These are phyloP conservation scores for Fusarium azukiicola DNA, from an alignment of 2,329 filamentous ascomycete genomes.

Conservation along the genomic window DNA sequence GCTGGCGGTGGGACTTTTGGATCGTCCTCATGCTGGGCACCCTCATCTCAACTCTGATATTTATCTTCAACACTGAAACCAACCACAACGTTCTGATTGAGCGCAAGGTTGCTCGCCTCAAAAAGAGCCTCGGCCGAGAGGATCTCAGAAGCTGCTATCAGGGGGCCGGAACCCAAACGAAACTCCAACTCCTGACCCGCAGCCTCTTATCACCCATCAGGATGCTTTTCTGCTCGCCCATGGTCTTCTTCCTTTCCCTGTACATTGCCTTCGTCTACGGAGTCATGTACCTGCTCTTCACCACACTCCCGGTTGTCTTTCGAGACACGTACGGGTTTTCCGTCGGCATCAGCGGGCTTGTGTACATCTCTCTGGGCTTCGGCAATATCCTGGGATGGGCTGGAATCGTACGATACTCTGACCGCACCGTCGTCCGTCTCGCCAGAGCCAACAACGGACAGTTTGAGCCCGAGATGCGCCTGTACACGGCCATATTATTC, in stretches of 20 bases:
- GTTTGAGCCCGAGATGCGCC: not conserved
- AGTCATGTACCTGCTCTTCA: slow-evolving; percentile 61
- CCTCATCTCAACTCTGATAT: not conserved
- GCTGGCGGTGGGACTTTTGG: slow-evolving; percentile 25
- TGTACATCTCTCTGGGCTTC: slow-evolving; percentile 72
- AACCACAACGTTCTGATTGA: not conserved
- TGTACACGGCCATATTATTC: slow-evolving; percentile 50
- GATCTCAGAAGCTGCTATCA: too few species aligned
- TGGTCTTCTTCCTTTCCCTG: slow-evolving; percentile 35
- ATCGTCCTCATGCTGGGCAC: slow-evolving; percentile 18
- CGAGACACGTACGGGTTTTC: slow-evolving; percentile 57
- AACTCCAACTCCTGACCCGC: not conserved
- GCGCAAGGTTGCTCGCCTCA: not conserved
- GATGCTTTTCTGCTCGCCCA: not conserved
- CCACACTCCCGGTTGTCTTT: slow-evolving; percentile 62
- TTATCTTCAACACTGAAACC: not conserved
- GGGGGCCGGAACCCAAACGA: too few species aligned
- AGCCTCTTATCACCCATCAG: not conserved
- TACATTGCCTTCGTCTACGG: slow-evolving; percentile 63
- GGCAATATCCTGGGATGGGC: slow-evolving; percentile 42
- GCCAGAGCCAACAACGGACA: not conserved
- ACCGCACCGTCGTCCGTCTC: not conserved
- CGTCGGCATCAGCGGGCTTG: slow-evolving; percentile 56
- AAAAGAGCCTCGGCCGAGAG: too few species aligned
- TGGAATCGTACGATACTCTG: not conserved